Evolutionary conservation across 2,329 filamentous ascomycete species (phyloP), one percentile per base, ranked within the genome.

Genomic region (Botrytis tulipae): DNA sequence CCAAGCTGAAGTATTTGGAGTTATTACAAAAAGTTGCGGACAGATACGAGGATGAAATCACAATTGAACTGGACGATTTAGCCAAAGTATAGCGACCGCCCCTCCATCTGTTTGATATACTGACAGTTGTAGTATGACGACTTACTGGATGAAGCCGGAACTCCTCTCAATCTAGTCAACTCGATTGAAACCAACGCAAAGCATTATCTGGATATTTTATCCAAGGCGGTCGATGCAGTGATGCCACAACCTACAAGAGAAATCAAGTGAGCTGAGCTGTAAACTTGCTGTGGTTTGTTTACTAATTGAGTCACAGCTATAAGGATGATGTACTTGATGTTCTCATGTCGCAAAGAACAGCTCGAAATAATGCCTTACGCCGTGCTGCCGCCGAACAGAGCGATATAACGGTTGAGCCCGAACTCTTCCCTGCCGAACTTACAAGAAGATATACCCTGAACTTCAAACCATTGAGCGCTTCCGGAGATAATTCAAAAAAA

Each of bases 321-420:
- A 98, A 98, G 83, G 95, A 98, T 80, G 96, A 99, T 83, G 95
- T 98, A 16, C 87, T 99, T 61, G 96, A 99, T 83, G 93, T 99
- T 44, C 92, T 99, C 80, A 97, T 98, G 92, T 93, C 94, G 59
- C 93, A 97, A 81, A 91, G 96, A 78, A 91, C 93, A 78, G 92
- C 91, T 79, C 90, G 94, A 78, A 98, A 99, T 82, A 92, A 93
- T 77, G 91, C 91, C 61, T 87, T 97, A 75, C 84, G 87, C 32
- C 87, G 90, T 77, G 87, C 88, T n/a, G 88, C 90, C 37, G 91
- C 93, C 78, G 86, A 88, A 72, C 87, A 87, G 77, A 84, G 88
- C 79, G 89, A 95, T 81, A 37, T 70, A 46, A 87, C 88, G 6
- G 83, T 90, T 40, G 86, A 91, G 32, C 89, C 93, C 70, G 90